These are phyloP conservation scores for Ophiostoma montium DNA, from an alignment of 2,329 filamentous ascomycete species.

Conservation along the genomic window DNA sequence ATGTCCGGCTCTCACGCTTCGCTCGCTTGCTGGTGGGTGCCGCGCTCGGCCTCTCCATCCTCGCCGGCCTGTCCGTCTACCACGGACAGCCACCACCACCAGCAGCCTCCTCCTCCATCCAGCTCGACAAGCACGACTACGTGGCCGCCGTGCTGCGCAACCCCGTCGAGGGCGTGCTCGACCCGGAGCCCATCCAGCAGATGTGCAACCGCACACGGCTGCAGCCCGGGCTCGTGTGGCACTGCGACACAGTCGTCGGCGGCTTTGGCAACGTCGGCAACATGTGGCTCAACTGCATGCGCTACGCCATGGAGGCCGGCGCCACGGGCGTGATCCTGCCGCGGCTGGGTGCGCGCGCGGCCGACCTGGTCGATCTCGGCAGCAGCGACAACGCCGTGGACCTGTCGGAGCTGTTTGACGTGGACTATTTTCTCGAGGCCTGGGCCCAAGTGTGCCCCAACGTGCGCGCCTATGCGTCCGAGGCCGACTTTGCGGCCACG, in stretches of 20 bases:
- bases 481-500: not conserved
- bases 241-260: conserved; percentile 22
- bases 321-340: conserved; percentile 14
- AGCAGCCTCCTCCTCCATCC: not conserved
- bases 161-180: conserved; percentile 13
- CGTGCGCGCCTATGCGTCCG: conserved; percentile 11
- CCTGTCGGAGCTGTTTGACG: conserved; percentile 9
- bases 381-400: conserved; percentile 5
- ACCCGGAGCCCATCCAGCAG: conserved; percentile 11
- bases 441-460: conserved; percentile 11
- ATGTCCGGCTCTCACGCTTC: conserved; percentile 2
- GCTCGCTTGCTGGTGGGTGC: not conserved
- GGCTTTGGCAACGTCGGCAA: conserved; percentile 25
- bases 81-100: not conserved
- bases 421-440: conserved; percentile 8
- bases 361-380: conserved; percentile 11
- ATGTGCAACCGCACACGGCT: conserved; percentile 19
- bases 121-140: conserved; percentile 8
- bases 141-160: conserved; percentile 11
- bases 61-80: not conserved
- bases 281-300: conserved; percentile 23
- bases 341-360: conserved; percentile 14
- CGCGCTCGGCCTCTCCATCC: not conserved
- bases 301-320: conserved; percentile 21
- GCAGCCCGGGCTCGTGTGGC: conserved; percentile 22